Conservation (phyloP, 176 grass and related monocot species). For the Oryza rufipogon region DNA sequence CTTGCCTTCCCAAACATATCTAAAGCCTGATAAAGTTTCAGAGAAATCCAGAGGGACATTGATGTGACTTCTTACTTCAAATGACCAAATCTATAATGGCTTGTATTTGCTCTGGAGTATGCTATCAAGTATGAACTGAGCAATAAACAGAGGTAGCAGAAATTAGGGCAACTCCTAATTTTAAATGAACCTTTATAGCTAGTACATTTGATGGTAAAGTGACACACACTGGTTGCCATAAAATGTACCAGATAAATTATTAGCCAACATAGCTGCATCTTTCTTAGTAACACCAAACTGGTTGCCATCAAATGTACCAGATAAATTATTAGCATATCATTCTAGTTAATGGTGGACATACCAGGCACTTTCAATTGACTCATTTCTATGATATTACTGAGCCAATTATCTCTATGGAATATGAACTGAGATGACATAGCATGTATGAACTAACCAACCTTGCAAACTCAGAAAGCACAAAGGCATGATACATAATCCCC, state of each 20-base stretch:
- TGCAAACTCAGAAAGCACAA: background rate
- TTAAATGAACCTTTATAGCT: background rate
- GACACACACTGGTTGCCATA: background rate
- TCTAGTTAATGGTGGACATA: conserved; percentile 3
- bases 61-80: no score
- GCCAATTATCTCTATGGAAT: conserved; percentile 18
- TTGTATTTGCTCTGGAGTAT: no score
- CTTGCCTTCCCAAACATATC: no score
- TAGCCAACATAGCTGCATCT: background rate
- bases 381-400: background rate
- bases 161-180: conserved; percentile 7
- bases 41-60: no score
- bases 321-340: background rate
- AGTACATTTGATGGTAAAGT: background rate
- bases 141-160: conserved; percentile 9
- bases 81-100: no score
- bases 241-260: no score
- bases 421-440: background rate
- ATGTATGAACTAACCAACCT: background rate
- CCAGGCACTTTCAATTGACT: background rate
- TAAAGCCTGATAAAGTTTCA: no score
- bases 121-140: no score
- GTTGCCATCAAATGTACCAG: background rate
- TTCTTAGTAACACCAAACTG: background rate
- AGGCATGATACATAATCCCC: background rate